Evolutionary conservation across 2,329 filamentous ascomycete genomes (phyloP).

Genomic region (Thelonectria blattea): DNA sequence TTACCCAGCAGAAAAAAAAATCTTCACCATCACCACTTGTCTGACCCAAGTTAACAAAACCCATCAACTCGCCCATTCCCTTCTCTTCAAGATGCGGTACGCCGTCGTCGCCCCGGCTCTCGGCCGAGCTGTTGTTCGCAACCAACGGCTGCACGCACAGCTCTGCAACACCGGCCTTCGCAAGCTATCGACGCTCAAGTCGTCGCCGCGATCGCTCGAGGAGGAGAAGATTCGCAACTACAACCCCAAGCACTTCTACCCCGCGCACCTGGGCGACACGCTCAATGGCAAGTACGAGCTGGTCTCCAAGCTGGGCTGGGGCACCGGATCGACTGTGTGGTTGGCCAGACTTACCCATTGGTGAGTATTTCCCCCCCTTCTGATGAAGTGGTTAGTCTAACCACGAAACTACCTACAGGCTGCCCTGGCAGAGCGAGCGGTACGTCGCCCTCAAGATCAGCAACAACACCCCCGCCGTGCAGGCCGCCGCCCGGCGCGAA

Average conservation of each 20-base stretch:
- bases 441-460: constrained; percentile 40
- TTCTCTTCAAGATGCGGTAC: constrained; percentile 20
- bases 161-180: constrained; percentile 9
- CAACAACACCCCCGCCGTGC: constrained; percentile 34
- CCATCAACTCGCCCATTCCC: no score
- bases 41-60: background rate
- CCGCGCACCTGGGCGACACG: constrained; percentile 41
- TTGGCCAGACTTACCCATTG: constrained; percentile 38
- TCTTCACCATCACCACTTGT: background rate
- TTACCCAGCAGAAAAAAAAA: background rate
- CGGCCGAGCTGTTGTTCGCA: constrained; percentile 15
- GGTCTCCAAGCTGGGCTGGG: constrained; percentile 47
- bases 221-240: constrained; percentile 37
- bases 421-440: constrained; percentile 34
- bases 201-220: constrained; percentile 25
- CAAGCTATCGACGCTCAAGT: constrained; percentile 21
- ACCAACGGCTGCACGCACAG: constrained; percentile 9
- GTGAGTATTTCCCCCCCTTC: constrained; percentile 28
- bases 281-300: constrained; percentile 45
- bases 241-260: constrained; percentile 40
- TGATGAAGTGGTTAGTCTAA: background rate
- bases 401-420: constrained; percentile 17
- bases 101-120: constrained; percentile 18
- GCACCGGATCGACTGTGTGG: constrained; percentile 49
- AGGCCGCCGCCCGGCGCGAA: constrained; percentile 34